These are phyloP conservation scores for Craterostigma plantagineum DNA, from an alignment of 257 asterid genomes.

Conservation along the genomic window DNA sequence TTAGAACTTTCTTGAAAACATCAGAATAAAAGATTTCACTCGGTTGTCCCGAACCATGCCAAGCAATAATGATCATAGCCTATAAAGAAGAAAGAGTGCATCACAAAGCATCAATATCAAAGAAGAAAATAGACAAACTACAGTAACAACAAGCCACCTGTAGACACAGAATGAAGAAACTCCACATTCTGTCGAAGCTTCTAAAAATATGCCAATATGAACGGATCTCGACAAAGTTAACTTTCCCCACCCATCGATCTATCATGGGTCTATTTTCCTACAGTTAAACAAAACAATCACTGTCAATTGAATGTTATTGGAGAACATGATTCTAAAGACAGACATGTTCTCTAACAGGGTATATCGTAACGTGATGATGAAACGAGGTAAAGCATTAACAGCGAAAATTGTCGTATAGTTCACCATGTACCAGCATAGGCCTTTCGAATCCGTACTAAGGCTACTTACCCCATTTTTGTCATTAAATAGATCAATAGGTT, in stretches of 20 bases:
- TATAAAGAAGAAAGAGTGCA: slow-evolving; percentile 14
- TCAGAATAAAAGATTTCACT: slow-evolving; percentile 35
- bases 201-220: slow-evolving; percentile 91
- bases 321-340: slow-evolving; percentile 6
- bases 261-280: slow-evolving; percentile 44
- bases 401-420: slow-evolving; percentile 5
- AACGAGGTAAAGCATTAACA: slow-evolving; percentile 6
- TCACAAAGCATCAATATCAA: slow-evolving; percentile 15
- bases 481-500: slow-evolving; percentile 22
- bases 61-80: slow-evolving; percentile 98
- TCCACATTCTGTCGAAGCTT: slow-evolving; percentile 99
- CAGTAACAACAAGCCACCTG: slow-evolving; percentile 39
- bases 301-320: slow-evolving; percentile 6
- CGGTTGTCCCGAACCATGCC: slow-evolving; percentile 73
- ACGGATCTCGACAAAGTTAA: slow-evolving; percentile 93
- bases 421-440: too few relatives aligned
- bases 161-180: slow-evolving; percentile 88
- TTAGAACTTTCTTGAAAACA: slow-evolving; percentile 78
- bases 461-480: slow-evolving; percentile 64
- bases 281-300: neutral
- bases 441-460: slow-evolving; percentile 1
- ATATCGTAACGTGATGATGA: too few relatives aligned
- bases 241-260: slow-evolving; percentile 96
- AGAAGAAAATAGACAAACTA: slow-evolving; percentile 7
- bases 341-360: too few relatives aligned